phyloP scores from a whole-genome alignment of 139 green algal species.

The Trebouxia sp. region DNA sequence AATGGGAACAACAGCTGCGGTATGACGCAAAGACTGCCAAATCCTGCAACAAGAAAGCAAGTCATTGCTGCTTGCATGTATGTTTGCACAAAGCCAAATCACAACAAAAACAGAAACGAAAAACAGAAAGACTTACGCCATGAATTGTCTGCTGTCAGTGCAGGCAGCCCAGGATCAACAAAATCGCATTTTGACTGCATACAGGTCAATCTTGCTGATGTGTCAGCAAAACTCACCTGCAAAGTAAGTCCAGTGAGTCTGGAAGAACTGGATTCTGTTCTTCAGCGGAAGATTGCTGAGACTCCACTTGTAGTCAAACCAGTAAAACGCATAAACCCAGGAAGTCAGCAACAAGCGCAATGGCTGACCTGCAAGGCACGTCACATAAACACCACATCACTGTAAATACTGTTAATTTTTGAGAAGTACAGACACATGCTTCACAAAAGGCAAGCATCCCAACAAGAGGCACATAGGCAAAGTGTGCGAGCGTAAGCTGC shows the following conservation, averaged over 20 bases:
- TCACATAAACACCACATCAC: no score
- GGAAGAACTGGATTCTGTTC: constrained; percentile 67
- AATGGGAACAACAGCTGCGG: constrained; percentile 55
- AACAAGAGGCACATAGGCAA: no score
- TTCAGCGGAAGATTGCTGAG: constrained; percentile 58
- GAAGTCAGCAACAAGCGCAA: constrained; percentile 64
- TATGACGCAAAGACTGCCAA: constrained; percentile 32
- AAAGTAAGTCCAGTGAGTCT: constrained; percentile 82
- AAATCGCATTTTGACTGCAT: not conserved
- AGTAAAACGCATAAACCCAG: constrained; percentile 87
- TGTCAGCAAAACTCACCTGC: constrained; percentile 36
- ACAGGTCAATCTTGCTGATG: not conserved
- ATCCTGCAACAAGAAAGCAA: constrained; percentile 40
- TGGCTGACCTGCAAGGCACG: constrained; percentile 45
- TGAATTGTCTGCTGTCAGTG: not conserved
- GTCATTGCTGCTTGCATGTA: not conserved
- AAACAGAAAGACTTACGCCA: no score
- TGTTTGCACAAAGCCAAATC: not conserved
- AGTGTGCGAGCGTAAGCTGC: no score
- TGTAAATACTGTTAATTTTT: no score
- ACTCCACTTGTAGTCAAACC: constrained; percentile 84
- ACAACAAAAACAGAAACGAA: not conserved
- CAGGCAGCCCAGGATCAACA: not conserved
- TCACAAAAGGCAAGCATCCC: not conserved
- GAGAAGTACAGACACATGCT: not conserved